Conservation (phyloP, 495 filamentous ascomycete species). For the Hamigera avellanea region DNA sequence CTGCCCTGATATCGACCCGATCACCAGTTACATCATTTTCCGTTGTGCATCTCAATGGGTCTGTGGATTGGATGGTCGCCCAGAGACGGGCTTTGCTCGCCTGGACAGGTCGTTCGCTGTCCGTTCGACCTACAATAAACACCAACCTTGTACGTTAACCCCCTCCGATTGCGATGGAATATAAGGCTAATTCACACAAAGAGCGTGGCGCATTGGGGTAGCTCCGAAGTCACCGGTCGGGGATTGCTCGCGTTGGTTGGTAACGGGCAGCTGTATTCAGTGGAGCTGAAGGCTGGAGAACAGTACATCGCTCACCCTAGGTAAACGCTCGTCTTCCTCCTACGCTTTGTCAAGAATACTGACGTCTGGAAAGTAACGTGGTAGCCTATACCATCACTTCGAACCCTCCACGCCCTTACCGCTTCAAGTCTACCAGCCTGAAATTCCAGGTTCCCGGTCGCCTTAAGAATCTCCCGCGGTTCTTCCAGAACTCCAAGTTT, state of each 20-base stretch:
- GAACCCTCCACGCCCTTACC: constrained; percentile 66
- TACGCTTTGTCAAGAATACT: constrained; percentile 6
- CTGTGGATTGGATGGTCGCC: constrained; percentile 89
- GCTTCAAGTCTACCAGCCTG: constrained; percentile 66
- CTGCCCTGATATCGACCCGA: constrained; percentile 75
- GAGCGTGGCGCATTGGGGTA: constrained; percentile 85
- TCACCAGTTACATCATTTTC: constrained; percentile 74
- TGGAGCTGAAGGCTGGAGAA: constrained; percentile 66
- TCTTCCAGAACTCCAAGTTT: constrained; percentile 55
- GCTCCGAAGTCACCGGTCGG: constrained; percentile 71
- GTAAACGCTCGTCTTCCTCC: constrained; percentile 20
- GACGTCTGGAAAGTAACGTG: constrained; percentile 51
- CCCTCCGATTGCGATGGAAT: neutral
- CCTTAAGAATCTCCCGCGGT: constrained; percentile 35
- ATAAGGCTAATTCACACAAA: constrained; percentile 33
- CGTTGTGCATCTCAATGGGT: constrained; percentile 80
- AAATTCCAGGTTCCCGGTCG: constrained; percentile 64
- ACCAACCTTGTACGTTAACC: constrained; percentile 46
- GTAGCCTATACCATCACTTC: constrained; percentile 75
- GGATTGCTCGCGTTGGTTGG: constrained; percentile 77
- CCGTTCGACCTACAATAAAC: constrained; percentile 62
- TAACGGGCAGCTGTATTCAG: constrained; percentile 75
- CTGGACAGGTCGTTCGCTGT: constrained; percentile 87
- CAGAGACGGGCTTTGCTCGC: constrained; percentile 79
- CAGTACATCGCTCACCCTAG: constrained; percentile 78